Evolutionary conservation across 73 alveolate genomes (phyloP).

Genomic region (Breviolum minutum): DNA sequence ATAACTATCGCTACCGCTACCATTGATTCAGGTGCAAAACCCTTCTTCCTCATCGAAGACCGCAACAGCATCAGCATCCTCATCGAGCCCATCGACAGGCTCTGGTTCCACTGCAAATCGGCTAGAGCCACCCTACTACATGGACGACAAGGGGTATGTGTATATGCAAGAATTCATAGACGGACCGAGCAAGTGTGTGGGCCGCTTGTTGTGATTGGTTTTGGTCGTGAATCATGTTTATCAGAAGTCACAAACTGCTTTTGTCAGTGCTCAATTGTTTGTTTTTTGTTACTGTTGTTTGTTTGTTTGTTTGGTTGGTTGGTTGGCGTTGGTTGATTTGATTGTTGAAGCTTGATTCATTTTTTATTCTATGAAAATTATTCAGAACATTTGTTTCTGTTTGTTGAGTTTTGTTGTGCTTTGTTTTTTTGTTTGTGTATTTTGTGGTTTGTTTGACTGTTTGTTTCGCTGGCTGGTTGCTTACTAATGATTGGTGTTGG

Average conservation of each 20-base stretch:
- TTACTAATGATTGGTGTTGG: too few relatives aligned
- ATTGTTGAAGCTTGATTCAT: too few relatives aligned
- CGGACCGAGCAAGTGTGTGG: not conserved
- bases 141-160: conserved; percentile 17
- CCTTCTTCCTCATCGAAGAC: not conserved
- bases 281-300: not conserved
- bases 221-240: too few relatives aligned
- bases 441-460: too few relatives aligned
- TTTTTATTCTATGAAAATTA: too few relatives aligned
- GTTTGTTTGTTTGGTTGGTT: not conserved
- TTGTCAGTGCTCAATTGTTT: not conserved
- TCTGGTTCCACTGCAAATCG: not conserved
- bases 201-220: not conserved
- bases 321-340: too few relatives aligned
- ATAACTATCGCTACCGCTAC: too few relatives aligned
- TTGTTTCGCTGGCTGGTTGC: not conserved
- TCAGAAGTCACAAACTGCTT: not conserved
- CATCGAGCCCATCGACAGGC: not conserved
- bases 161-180: not conserved
- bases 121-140: not conserved
- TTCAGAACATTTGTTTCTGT: too few relatives aligned
- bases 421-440: too few relatives aligned
- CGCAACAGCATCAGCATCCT: not conserved
- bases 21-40: not conserved
- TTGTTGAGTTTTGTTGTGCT: too few relatives aligned